Evolutionary conservation across 768 basidiomycete species (phyloP).

Genomic region (Calvatia gigantea): DNA sequence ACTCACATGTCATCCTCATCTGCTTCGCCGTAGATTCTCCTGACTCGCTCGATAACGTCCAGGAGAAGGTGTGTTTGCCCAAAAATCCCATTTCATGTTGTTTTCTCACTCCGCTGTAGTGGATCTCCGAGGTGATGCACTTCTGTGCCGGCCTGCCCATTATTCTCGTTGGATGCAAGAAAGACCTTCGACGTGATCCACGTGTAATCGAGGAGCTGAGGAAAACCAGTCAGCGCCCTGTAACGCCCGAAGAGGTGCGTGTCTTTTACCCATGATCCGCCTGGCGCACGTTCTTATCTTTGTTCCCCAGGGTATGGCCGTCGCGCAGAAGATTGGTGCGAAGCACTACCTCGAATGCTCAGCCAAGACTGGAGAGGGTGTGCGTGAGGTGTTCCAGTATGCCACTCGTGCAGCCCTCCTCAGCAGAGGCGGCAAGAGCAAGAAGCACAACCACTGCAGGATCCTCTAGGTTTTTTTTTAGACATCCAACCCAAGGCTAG

Average conservation of each 20-base stretch:
- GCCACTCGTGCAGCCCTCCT: slow-evolving; percentile 92
- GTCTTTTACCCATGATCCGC: not conserved
- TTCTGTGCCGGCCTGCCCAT: slow-evolving; percentile 93
- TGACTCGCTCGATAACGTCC: slow-evolving; percentile 98
- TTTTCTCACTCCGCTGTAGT: slow-evolving; percentile 43
- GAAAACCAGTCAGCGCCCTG: slow-evolving; percentile 92
- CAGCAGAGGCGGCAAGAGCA: slow-evolving; percentile 48
- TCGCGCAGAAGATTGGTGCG: slow-evolving; percentile 95
- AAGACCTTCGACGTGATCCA: slow-evolving; percentile 92
- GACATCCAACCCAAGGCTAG: no score
- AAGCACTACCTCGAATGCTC: slow-evolving; percentile 98
- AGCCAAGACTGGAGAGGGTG: slow-evolving; percentile 93
- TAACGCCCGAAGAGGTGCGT: slow-evolving; percentile 86
- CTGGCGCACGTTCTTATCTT: not conserved
- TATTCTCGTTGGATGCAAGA: slow-evolving; percentile 99
- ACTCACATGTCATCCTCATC: slow-evolving; percentile 99
- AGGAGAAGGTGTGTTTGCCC: slow-evolving; percentile 83
- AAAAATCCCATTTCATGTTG: not conserved
- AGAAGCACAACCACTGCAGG: slow-evolving; percentile 26
- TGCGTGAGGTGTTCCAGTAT: slow-evolving; percentile 97
- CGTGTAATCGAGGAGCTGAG: slow-evolving; percentile 92
- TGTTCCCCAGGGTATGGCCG: slow-evolving; percentile 77
- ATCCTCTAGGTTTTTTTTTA: slow-evolving; percentile 21
- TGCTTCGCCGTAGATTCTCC: slow-evolving; percentile 98
- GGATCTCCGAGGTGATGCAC: slow-evolving; percentile 98